phyloP scores from a whole-genome alignment of 2,329 filamentous ascomycete species.

The Stromatinia cepivora region DNA sequence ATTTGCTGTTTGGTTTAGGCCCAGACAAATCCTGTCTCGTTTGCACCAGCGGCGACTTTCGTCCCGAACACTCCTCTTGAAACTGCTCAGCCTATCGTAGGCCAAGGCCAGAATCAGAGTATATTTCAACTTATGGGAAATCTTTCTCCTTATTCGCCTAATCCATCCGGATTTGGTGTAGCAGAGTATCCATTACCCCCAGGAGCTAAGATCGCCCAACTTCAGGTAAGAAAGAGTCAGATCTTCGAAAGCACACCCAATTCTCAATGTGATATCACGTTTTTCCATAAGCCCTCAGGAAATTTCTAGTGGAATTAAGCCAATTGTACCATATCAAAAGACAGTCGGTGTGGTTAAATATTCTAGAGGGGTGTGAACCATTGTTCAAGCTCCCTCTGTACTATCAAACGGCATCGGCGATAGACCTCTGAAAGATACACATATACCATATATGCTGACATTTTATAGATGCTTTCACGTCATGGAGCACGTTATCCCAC shows the following conservation, averaged over 20 bases:
- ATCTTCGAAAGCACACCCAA: not conserved
- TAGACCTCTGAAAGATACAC: not conserved
- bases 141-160: conserved; percentile 68
- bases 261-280: not conserved
- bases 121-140: conserved; percentile 73
- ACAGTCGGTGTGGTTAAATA: not conserved
- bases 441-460: conserved; percentile 28
- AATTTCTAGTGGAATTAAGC: not conserved
- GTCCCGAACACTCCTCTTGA: conserved; percentile 70
- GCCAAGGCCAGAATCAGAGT: conserved; percentile 58
- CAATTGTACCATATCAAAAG: not conserved
- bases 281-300: not conserved
- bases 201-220: conserved; percentile 67
- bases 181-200: conserved; percentile 67
- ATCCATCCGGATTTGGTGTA: conserved; percentile 68
- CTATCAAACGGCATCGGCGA: too few species aligned
- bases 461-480: conserved; percentile 65
- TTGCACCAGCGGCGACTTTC: conserved; percentile 57
- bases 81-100: conserved; percentile 66
- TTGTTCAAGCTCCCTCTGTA: not conserved
- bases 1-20: conserved; percentile 43
- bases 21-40: conserved; percentile 67
- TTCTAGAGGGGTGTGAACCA: not conserved
- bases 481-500: conserved; percentile 76
- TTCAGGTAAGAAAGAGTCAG: conserved; percentile 47